phyloP scores from a whole-genome alignment of 192 early-diverging fungal genomes.

The Coemansia sp. region DNA sequence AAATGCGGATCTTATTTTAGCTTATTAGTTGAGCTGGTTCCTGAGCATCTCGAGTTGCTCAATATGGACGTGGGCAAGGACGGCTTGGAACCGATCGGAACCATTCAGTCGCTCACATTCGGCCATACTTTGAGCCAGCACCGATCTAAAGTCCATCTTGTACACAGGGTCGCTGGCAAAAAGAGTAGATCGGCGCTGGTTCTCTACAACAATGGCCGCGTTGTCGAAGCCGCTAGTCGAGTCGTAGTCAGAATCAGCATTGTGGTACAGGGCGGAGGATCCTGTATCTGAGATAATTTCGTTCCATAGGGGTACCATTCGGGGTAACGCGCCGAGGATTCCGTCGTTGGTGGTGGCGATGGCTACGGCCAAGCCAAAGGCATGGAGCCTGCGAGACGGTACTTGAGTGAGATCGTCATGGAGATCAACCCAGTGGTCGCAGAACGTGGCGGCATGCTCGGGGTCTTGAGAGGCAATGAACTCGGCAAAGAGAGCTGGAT shows the following conservation, averaged over 20 bases:
- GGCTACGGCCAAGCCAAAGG: constrained; percentile 29
- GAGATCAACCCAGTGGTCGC: constrained; percentile 35
- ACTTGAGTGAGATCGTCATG: constrained; percentile 40
- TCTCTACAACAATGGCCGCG: constrained; percentile 26
- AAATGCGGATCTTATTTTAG: too few species aligned
- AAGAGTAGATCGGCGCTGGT: constrained; percentile 26
- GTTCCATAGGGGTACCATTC: constrained; percentile 54
- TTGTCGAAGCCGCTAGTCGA: neutral
- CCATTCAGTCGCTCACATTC: constrained; percentile 50
- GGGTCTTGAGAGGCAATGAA: constrained; percentile 34
- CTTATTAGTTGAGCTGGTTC: constrained; percentile 27
- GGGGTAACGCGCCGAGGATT: constrained; percentile 23
- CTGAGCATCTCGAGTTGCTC: constrained; percentile 32
- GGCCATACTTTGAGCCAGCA: constrained; percentile 28
- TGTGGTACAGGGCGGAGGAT: constrained; percentile 29
- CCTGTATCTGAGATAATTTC: constrained; percentile 45
- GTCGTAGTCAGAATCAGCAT: constrained; percentile 23
- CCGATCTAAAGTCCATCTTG: constrained; percentile 27
- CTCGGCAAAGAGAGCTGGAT: constrained; percentile 37
- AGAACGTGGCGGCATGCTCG: constrained; percentile 16
- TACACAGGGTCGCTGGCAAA: constrained; percentile 36
- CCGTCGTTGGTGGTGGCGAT: constrained; percentile 41
- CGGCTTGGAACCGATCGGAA: constrained; percentile 22
- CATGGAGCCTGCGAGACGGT: constrained; percentile 34
- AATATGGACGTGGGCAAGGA: constrained; percentile 28